Percentiles rank a stretch among this genome's conserved stretches.
These are phyloP conservation scores for Triticum turgidum DNA, from an alignment of 176 grass and related monocot species.

Conservation along the genomic window DNA sequence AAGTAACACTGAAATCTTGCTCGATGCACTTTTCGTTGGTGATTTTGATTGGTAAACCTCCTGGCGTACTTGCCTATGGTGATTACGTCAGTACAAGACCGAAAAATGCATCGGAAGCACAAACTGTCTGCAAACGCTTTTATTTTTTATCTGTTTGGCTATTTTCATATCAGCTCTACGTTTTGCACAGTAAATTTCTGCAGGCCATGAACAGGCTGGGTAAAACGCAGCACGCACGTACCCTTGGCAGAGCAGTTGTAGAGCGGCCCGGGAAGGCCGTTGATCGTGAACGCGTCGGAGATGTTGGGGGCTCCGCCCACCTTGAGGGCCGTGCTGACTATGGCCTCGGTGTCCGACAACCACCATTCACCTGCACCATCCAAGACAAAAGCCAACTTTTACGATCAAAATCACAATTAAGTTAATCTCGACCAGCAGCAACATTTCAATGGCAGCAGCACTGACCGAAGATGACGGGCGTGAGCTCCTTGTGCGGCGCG, in stretches of 20 bases:
- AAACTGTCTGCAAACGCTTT: background rate
- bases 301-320: constrained; percentile 51
- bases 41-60: constrained; percentile 22
- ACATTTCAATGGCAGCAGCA: too few species aligned
- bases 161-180: background rate
- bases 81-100: too few species aligned
- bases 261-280: constrained; percentile 54
- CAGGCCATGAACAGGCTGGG: too few species aligned
- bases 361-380: constrained; percentile 58
- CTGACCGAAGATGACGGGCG: constrained; percentile 62
- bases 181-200: background rate
- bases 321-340: constrained; percentile 37
- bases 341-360: constrained; percentile 46
- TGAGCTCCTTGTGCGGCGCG: constrained; percentile 55
- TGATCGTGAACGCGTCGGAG: constrained; percentile 67
- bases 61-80: background rate
- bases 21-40: background rate
- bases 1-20: constrained; percentile 33
- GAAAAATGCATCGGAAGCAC: background rate
- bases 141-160: too few species aligned
- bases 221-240: background rate
- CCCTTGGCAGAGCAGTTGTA: constrained; percentile 61
- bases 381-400: background rate
- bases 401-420: background rate
- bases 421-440: too few species aligned